These are phyloP conservation scores for Sanguinoderma infundibulare DNA, from an alignment of 1,284 basidiomycete genomes.

Conservation along the genomic window DNA sequence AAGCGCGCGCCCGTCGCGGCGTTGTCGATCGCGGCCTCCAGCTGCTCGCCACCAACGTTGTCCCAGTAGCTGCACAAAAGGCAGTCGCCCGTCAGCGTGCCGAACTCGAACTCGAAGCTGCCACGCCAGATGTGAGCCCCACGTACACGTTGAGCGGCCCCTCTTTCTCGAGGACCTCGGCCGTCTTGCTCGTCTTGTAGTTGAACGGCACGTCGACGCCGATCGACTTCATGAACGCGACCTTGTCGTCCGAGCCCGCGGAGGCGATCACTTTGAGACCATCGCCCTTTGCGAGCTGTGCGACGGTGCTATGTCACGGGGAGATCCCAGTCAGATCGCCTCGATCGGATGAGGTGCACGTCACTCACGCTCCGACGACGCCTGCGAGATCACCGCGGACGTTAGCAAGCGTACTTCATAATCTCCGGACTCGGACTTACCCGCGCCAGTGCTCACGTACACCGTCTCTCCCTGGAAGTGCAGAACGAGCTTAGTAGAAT, in stretches of 20 bases:
- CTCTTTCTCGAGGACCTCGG: conserved; percentile 56
- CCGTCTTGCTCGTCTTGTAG: conserved; percentile 64
- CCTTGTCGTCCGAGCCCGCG: conserved; percentile 73
- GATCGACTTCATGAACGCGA: conserved; percentile 59
- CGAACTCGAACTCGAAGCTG: background rate
- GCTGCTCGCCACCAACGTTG: conserved; percentile 67
- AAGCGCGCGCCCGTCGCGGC: conserved; percentile 56
- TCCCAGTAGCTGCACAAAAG: conserved; percentile 45
- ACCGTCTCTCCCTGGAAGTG: conserved; percentile 26
- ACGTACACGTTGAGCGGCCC: conserved; percentile 55
- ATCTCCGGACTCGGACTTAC: conserved; percentile 4
- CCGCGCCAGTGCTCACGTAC: conserved; percentile 30
- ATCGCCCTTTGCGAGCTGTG: conserved; percentile 64
- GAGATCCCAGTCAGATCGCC: background rate
- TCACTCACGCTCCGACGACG: conserved; percentile 27
- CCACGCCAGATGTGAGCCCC: conserved; percentile 21
- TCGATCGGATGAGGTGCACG: background rate
- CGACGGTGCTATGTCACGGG: conserved; percentile 44
- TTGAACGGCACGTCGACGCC: conserved; percentile 76
- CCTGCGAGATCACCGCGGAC: background rate
- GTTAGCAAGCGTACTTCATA: background rate
- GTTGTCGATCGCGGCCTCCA: conserved; percentile 57
- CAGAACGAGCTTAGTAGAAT: background rate
- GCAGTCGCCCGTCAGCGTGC: background rate
- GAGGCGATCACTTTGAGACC: conserved; percentile 75